Conservation (phyloP, 139 green algal species). For the Haematococcus lacustris region DNA sequence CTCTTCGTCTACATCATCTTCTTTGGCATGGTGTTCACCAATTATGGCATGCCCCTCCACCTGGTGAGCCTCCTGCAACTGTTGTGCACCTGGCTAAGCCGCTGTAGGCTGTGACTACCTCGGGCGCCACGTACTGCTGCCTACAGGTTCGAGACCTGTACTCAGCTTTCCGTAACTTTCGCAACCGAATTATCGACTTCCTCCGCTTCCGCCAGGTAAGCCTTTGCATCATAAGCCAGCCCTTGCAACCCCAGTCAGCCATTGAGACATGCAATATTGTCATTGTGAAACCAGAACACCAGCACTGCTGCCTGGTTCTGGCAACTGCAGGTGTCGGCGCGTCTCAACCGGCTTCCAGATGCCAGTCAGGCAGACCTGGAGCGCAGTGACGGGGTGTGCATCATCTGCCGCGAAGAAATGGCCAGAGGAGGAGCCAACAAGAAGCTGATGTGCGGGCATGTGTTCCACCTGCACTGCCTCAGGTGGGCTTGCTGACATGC, state of each 20-base stretch:
- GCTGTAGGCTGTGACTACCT: too few relatives aligned
- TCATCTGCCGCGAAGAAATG: conserved; percentile 82
- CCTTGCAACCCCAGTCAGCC: too few relatives aligned
- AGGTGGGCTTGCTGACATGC: conserved; percentile 30
- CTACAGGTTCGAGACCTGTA: conserved; percentile 86
- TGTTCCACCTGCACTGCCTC: conserved; percentile 96
- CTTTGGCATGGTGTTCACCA: conserved; percentile 92
- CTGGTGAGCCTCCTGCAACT: conserved; percentile 77
- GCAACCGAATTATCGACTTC: conserved; percentile 84
- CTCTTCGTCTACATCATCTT: conserved; percentile 94
- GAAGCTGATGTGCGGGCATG: conserved; percentile 86
- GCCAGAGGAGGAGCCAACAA: conserved; percentile 59
- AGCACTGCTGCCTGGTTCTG: neutral
- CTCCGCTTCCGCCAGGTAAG: conserved; percentile 79
- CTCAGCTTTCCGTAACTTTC: conserved; percentile 93
- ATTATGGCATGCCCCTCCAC: conserved; percentile 94
- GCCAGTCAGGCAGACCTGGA: conserved; percentile 80
- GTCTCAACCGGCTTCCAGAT: conserved; percentile 90
- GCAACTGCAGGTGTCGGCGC: conserved; percentile 62
- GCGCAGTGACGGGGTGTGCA: conserved; percentile 84
- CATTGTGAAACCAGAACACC: too few relatives aligned
- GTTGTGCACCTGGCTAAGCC: too few relatives aligned
- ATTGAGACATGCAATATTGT: too few relatives aligned
- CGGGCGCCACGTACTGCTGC: neutral
- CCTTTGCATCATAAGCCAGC: too few relatives aligned